Evolutionary conservation across 1,139 yeast species (phyloP).

Genomic region (Suhomyces coccinellae): DNA sequence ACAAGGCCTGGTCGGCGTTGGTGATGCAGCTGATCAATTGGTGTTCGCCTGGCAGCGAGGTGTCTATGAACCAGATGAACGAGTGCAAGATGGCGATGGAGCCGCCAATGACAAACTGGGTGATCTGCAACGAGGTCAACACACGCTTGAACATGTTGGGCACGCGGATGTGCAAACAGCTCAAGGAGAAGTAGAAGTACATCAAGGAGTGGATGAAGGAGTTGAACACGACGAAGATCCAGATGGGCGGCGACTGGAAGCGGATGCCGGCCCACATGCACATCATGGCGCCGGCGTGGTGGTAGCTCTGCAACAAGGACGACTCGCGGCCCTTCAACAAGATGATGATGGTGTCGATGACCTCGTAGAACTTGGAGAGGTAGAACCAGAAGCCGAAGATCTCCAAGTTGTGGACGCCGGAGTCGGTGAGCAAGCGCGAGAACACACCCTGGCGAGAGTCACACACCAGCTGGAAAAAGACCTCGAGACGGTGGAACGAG

Average conservation of each 20-base stretch:
- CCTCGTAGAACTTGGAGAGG: slow-evolving; percentile 72
- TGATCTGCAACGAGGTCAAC: slow-evolving; percentile 68
- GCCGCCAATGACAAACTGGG: slow-evolving; percentile 73
- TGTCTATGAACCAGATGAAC: slow-evolving; percentile 60
- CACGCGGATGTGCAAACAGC: slow-evolving; percentile 60
- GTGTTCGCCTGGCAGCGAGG: slow-evolving; percentile 20
- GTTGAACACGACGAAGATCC: slow-evolving; percentile 81
- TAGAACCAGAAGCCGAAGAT: slow-evolving; percentile 70
- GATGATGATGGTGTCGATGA: slow-evolving; percentile 67
- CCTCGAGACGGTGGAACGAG: slow-evolving; percentile 22
- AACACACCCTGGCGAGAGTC: slow-evolving; percentile 64
- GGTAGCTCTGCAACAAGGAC: slow-evolving; percentile 70
- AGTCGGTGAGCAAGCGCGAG: slow-evolving; percentile 25
- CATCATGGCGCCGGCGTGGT: slow-evolving; percentile 81
- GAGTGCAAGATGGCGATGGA: slow-evolving; percentile 63
- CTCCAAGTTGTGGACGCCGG: slow-evolving; percentile 47
- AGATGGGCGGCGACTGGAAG: slow-evolving; percentile 71
- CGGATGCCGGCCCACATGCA: slow-evolving; percentile 83
- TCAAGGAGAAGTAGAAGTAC: slow-evolving; percentile 70
- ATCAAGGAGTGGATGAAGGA: slow-evolving; percentile 74
- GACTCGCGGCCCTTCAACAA: slow-evolving; percentile 70
- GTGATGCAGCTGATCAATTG: slow-evolving; percentile 54
- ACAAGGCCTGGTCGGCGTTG: slow-evolving; percentile 63
- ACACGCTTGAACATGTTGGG: slow-evolving; percentile 60
- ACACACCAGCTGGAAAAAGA: slow-evolving; percentile 63